A percentile compares a stretch with the other conserved stretches of the same genome.
Conservation (phyloP, 345 rosid genomes). For the Carallia brachiata region DNA sequence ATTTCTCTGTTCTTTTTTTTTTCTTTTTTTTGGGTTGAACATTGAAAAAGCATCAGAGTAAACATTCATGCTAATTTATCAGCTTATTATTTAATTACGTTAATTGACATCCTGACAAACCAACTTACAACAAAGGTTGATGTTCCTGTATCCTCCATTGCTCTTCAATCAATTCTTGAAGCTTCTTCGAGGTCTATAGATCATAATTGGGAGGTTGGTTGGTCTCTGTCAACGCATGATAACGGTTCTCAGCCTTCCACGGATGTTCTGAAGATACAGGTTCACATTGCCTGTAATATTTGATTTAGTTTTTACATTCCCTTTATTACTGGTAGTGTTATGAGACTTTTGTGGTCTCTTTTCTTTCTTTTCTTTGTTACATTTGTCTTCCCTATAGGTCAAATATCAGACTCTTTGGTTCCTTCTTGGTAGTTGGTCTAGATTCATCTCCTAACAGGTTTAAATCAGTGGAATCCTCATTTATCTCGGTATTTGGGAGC, state of each 20-base stretch:
- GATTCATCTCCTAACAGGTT: too few relatives aligned
- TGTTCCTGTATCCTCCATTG: constrained; percentile 64
- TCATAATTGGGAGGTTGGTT: constrained; percentile 90
- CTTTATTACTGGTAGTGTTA: not conserved
- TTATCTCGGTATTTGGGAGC: too few relatives aligned
- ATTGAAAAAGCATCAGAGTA: not conserved
- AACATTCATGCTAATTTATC: not conserved
- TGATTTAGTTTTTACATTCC: not conserved
- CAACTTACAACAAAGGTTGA: constrained; percentile 62
- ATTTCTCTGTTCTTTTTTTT: not conserved
- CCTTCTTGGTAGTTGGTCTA: too few relatives aligned
- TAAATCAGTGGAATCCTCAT: too few relatives aligned
- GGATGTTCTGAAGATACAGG: constrained; percentile 38
- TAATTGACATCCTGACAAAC: constrained; percentile 9
- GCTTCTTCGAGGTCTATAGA: constrained; percentile 63
- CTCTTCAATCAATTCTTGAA: constrained; percentile 72
- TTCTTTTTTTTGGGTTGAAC: not conserved
- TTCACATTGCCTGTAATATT: constrained; percentile 4
- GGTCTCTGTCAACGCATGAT: constrained; percentile 71
- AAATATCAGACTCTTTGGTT: too few relatives aligned
- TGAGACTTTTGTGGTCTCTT: not conserved
- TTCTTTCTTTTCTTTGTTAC: not conserved
- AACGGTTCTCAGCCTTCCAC: constrained; percentile 37
- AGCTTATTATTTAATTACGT: too few relatives aligned
- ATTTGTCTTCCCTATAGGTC: too few relatives aligned